Base-by-base conservation (phyloP, 2,329 filamentous ascomycete genomes). In the Apiospora hydei region DNA sequence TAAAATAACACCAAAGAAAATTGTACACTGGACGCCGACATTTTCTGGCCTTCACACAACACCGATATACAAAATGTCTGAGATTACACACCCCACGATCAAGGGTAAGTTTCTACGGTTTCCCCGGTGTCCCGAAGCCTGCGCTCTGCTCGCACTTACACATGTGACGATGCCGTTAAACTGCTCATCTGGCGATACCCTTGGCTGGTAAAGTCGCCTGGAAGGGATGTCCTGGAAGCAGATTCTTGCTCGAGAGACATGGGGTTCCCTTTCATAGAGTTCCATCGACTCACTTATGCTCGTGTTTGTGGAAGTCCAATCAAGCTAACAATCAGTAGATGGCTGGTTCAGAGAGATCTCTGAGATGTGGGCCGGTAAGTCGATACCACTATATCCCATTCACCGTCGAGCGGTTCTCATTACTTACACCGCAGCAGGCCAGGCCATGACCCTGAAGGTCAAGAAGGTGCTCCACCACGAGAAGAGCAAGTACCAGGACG, bases 291-390 rank as follows among this genome's bases (percentile, higher is more conserved):
- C 57, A 64, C 21, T 61, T 30, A 11, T 61, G 11, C 18, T 38
- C 53, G 34, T 6, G 18, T n/a, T 64, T 41, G 57, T 18, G 8
- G 38, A 14, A 14, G 21, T 13, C 13, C 21, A 34, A 34, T 11
- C 43, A 6, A 47, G 68, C 68, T 69, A 69, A 69, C 34, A 43
- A 11, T 18, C 64, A 73, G 21, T 78, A 98, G 96, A 98, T 98
- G 96, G 96, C 87, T 99, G 96, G 96, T 99, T 99, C 93, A 94
- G 95, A 85, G 96, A 99, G 88, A 95, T 98, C 86, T 97, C 94
- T 79, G 88, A 96, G 82, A 98, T 99, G 96, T 99, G 96, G 96
- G 96, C 96, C 75, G 90, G 87, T 88, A 82, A 83, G 84, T 64
- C 8, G 41, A 64, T 64, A 24, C 70, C 61, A 53, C 69, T 51